A percentile compares a stretch with the other conserved stretches of the same genome.
phyloP scores from a whole-genome alignment of 2,329 filamentous ascomycete genomes.

The Aspergillus fumigatus region DNA sequence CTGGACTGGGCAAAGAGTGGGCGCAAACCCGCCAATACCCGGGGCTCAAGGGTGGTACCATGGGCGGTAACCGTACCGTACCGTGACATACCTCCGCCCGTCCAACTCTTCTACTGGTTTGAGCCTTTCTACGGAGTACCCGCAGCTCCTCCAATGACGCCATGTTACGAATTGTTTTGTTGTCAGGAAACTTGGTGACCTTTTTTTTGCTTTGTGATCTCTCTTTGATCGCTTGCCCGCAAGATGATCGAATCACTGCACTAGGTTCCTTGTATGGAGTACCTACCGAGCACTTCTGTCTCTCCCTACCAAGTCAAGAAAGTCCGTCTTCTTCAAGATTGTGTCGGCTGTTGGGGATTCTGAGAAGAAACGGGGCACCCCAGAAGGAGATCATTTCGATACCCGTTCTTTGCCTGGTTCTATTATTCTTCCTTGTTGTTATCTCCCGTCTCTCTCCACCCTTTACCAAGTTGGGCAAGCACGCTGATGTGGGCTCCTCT shows the following conservation, averaged over 20 bases:
- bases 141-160: conserved; percentile 15
- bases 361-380: neutral
- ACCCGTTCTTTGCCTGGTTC: neutral
- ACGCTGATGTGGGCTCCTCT: neutral
- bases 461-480: neutral
- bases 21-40: neutral
- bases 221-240: neutral
- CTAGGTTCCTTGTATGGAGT: neutral
- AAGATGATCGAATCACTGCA: neutral
- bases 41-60: neutral
- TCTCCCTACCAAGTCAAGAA: neutral
- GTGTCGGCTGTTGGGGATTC: neutral
- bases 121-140: neutral
- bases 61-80: conserved; percentile 4
- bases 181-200: conserved; percentile 1
- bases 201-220: conserved; percentile 1
- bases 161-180: conserved; percentile 8
- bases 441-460: neutral
- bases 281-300: neutral
- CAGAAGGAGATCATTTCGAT: neutral
- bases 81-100: conserved; percentile 8
- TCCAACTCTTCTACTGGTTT: conserved; percentile 2
- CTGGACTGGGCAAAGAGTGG: neutral
- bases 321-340: neutral
- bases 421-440: neutral